A percentile compares a stretch with the other conserved stretches of the same genome.
Evolutionary conservation across 805 yeast genomes (phyloP).

Genomic region (Saccharomycopsis microspora): DNA sequence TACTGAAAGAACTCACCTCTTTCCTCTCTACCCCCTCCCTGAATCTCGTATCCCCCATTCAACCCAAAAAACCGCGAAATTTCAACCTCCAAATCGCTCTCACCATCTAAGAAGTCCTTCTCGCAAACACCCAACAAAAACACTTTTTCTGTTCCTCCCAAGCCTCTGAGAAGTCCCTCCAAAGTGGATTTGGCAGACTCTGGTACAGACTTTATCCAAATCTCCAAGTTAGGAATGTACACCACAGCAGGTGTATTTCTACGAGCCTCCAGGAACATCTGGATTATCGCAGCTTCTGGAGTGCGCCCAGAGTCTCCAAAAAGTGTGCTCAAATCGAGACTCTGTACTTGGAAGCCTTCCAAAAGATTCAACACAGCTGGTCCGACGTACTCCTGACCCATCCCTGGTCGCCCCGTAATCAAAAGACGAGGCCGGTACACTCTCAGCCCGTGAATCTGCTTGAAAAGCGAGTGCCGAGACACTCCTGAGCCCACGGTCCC

Average conservation of each 20-base stretch:
- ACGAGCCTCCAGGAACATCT: constrained; percentile 75
- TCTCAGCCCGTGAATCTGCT: constrained; percentile 42
- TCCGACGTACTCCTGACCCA: constrained; percentile 80
- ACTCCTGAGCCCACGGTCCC: constrained; percentile 41
- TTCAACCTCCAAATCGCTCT: constrained; percentile 17
- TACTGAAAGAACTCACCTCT: constrained; percentile 45
- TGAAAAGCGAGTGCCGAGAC: constrained; percentile 49
- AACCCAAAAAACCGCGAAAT: constrained; percentile 43
- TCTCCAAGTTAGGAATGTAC: constrained; percentile 71
- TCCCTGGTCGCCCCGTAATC: constrained; percentile 62
- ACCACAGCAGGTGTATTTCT: constrained; percentile 84
- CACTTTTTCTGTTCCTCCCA: constrained; percentile 63
- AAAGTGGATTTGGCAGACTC: constrained; percentile 64
- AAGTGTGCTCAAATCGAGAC: constrained; percentile 67
- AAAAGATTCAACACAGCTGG: constrained; percentile 70
- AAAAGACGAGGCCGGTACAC: constrained; percentile 74
- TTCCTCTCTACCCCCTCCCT: constrained; percentile 33
- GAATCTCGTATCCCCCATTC: constrained; percentile 35
- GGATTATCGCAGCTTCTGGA: constrained; percentile 76
- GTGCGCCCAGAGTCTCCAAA: constrained; percentile 71
- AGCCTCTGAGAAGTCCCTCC: constrained; percentile 52
- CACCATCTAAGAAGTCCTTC: constrained; percentile 29
- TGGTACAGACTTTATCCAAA: constrained; percentile 61
- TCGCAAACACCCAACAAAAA: constrained; percentile 67
- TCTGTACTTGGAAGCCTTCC: constrained; percentile 86